Conservation (phyloP, 441 rosid species). For the Euphorbia schlechtendalii region DNA sequence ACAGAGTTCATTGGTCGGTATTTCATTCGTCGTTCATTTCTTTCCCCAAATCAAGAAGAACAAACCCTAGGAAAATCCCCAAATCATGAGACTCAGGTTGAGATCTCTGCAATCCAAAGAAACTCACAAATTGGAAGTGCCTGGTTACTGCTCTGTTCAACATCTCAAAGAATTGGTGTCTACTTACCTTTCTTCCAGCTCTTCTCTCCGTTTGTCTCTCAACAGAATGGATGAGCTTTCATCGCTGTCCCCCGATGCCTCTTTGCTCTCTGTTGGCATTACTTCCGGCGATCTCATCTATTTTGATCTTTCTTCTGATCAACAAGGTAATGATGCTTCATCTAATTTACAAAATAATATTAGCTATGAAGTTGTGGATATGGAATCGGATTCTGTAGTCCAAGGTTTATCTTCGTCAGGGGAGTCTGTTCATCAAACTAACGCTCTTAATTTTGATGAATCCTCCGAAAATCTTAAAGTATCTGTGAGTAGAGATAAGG, state of each 20-base stretch:
- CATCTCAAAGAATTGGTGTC: background rate
- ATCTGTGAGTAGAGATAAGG: background rate
- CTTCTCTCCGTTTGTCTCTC: background rate
- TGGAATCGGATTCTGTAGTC: too few species aligned
- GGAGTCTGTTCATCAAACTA: too few species aligned
- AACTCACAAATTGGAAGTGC: background rate
- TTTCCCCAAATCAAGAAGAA: background rate
- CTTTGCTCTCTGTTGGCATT: slow-evolving; percentile 36
- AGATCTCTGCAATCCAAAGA: slow-evolving; percentile 23
- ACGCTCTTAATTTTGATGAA: background rate
- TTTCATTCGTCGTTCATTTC: too few species aligned
- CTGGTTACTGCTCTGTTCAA: background rate
- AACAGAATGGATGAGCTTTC: background rate
- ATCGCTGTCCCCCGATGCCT: background rate
- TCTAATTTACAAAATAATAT: background rate
- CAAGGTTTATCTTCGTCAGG: too few species aligned
- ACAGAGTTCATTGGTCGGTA: too few species aligned
- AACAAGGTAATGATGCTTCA: background rate
- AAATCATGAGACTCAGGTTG: slow-evolving; percentile 48
- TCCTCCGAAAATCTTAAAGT: background rate
- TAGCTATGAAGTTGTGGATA: too few species aligned
- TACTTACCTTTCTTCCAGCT: background rate
- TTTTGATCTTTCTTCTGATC: slow-evolving; percentile 22
- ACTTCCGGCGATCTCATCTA: slow-evolving; percentile 52
- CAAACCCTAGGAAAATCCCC: background rate